These are phyloP conservation scores for Kodamaea fukazawae DNA, from an alignment of 805 yeast species.

Conservation along the genomic window DNA sequence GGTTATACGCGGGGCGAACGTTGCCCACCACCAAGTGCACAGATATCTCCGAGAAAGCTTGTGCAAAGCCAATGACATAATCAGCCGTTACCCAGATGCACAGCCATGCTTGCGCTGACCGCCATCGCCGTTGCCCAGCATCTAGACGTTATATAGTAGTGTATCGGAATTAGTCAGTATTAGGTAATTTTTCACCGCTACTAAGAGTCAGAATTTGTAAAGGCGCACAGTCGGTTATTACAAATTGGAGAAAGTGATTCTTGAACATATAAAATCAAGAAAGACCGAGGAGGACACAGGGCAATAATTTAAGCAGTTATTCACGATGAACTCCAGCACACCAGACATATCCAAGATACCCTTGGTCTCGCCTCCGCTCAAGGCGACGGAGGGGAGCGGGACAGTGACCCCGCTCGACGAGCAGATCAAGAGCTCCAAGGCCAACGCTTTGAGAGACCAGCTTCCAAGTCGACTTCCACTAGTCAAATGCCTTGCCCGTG, in stretches of 20 bases:
- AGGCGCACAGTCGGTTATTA: neutral
- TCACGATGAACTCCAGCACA: neutral
- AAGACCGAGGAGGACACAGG: too few relatives aligned
- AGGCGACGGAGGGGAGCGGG: conserved; percentile 3
- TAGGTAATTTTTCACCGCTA: conserved; percentile 1
- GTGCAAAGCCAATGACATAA: too few relatives aligned
- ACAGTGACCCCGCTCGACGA: neutral
- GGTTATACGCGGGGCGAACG: too few relatives aligned
- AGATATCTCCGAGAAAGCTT: too few relatives aligned
- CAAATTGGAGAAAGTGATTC: neutral
- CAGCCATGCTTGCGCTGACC: too few relatives aligned
- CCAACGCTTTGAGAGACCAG: conserved; percentile 26
- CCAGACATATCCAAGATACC: conserved; percentile 12
- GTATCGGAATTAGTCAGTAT: conserved; percentile 5
- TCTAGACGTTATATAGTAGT: neutral
- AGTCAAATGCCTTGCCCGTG: conserved; percentile 88
- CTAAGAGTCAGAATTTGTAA: neutral
- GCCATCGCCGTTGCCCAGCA: too few relatives aligned
- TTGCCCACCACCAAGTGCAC: too few relatives aligned
- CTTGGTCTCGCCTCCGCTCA: conserved; percentile 15
- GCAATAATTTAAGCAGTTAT: too few relatives aligned
- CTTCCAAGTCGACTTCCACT: conserved; percentile 59
- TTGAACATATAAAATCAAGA: conserved; percentile 1
- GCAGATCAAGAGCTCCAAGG: conserved; percentile 4
- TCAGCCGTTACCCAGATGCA: too few relatives aligned